These are phyloP conservation scores for Mortierella sp. DNA, from an alignment of 371 early-diverging fungal genomes.

Conservation along the genomic window DNA sequence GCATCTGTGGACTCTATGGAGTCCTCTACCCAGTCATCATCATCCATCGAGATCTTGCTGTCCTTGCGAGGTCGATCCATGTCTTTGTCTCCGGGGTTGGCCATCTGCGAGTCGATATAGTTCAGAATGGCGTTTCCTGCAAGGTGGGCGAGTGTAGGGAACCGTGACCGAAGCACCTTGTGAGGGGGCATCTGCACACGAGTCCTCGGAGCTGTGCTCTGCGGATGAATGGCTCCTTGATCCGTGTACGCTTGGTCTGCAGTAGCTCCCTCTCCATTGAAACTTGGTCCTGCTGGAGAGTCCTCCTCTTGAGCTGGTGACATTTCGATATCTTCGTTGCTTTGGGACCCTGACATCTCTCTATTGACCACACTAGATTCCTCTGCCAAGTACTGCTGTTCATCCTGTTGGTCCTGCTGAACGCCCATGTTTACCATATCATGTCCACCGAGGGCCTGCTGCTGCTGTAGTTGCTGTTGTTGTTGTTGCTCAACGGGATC, in stretches of 20 bases:
- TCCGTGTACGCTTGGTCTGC: background rate
- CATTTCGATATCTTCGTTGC: conserved; percentile 27
- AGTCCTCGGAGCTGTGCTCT: background rate
- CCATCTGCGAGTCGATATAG: conserved; percentile 19
- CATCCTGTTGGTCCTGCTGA: background rate
- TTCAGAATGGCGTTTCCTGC: conserved; percentile 42
- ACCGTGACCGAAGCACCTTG: conserved; percentile 20
- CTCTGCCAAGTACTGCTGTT: background rate
- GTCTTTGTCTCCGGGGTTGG: background rate
- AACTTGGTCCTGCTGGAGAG: background rate
- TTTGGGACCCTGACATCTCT: background rate
- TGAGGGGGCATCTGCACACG: conserved; percentile 18
- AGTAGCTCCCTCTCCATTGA: background rate
- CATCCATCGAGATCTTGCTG: conserved; percentile 28
- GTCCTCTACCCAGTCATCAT: background rate
- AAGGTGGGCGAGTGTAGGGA: conserved; percentile 32
- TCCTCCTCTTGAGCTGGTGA: background rate
- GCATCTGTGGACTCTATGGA: background rate
- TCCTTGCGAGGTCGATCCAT: conserved; percentile 19
- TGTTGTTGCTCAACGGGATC: background rate
- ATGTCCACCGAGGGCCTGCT: background rate
- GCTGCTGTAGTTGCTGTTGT: conserved; percentile 2
- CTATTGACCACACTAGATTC: background rate
- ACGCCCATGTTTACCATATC: background rate
- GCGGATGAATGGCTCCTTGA: background rate